A percentile compares a stretch with the other conserved stretches of the same genome.
Conservation (phyloP, 2,329 filamentous ascomycete genomes). For the Diplodia sapinea region DNA sequence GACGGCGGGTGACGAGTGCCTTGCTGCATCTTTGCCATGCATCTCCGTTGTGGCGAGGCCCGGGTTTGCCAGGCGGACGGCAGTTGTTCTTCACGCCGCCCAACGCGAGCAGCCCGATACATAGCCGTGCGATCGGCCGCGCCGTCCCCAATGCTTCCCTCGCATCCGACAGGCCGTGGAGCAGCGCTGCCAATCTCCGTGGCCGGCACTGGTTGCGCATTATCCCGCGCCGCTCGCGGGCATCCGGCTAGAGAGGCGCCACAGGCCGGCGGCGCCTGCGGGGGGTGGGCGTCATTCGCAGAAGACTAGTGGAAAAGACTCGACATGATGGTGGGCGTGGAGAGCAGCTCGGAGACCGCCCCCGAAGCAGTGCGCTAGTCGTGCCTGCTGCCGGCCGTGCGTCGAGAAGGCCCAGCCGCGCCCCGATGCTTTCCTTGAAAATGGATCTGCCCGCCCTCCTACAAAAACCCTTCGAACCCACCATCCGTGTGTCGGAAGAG, state of each 20-base stretch:
- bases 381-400: slow-evolving; percentile 16
- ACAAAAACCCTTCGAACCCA: slow-evolving; percentile 30
- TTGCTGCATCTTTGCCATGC: not conserved
- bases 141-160: not conserved
- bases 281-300: slow-evolving; percentile 24
- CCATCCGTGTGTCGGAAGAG: slow-evolving; percentile 26
- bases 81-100: slow-evolving; percentile 4
- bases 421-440: slow-evolving; percentile 26
- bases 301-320: slow-evolving; percentile 16
- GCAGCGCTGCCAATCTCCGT: slow-evolving; percentile 18
- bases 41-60: not conserved
- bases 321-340: slow-evolving; percentile 1
- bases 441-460: slow-evolving; percentile 29
- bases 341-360: slow-evolving; percentile 4
- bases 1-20: not conserved
- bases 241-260: slow-evolving; percentile 17
- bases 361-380: slow-evolving; percentile 19
- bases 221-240: slow-evolving; percentile 13
- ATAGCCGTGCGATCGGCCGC: not conserved
- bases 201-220: not conserved
- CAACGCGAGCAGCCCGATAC: not conserved
- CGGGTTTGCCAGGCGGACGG: not conserved
- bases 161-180: slow-evolving; percentile 12
- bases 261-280: slow-evolving; percentile 23
- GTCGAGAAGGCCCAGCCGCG: slow-evolving; percentile 13